Base-by-base conservation (phyloP, 495 filamentous ascomycete genomes). In the Aspergillus bridgeri region DNA sequence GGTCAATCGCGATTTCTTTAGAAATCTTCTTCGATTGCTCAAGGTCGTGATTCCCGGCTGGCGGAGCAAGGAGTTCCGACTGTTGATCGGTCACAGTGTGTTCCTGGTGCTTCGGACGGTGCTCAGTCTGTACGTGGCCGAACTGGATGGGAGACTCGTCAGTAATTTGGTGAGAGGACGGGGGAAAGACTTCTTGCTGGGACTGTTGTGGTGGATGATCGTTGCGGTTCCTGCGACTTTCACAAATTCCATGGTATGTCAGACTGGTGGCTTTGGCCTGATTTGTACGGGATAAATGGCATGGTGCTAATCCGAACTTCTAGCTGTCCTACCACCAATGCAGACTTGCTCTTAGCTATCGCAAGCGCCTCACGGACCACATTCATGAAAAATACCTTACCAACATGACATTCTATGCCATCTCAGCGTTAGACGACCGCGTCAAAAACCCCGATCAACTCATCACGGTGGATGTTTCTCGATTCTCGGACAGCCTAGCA, bases 391-490 rank as follows among this genome's bases (percentile, higher is more conserved):
- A 90, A 65, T 98, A 98, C 69, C 83, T 98, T 17, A 90, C 87
- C 9, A 87, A 97, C 47, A 91, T 98, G 88, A 98, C 94, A 0
- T 98, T 97, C 74, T 98, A 98, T 73, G 90, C 91, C 5, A 89
- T 98, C 45, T 95, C 91, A 2, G 91, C 95, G 3, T 77, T 98
- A 42, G 94, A 98, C 61, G 94, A 98, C 69, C 88, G 94, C 58
- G 96, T 98, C 79, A 96, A 96, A 78, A 98, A 98, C 66, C 91
- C 94, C 7, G 94, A 98, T 72, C 94, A 98, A 73, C 84, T 98
- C 17, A 96, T 98, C 63, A 92, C 92, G 0, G 92, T 97, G 8
- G 94, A 98, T 67, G 91, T 98, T 4, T 86, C 93, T 51, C 91
- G 92, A 61, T 98, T 98, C 78, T 94, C 93, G 7, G 96, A 96